Conservation (phyloP, 2,329 filamentous ascomycete genomes). For the Coniosporium tulheliwenetii region DNA sequence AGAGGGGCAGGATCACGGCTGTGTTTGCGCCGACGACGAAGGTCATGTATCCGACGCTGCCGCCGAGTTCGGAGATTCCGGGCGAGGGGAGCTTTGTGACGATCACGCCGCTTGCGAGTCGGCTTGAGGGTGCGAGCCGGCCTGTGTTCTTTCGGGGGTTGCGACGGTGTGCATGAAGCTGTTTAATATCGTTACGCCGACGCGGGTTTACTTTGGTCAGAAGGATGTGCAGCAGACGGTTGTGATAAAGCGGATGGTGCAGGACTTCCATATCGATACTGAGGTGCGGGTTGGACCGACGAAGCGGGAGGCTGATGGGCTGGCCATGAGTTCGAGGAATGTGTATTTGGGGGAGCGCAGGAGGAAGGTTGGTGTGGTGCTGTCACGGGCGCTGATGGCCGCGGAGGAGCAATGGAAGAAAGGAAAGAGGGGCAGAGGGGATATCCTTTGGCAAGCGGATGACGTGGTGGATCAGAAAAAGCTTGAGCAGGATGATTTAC, state of each 20-base stretch:
- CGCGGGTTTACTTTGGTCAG: slow-evolving; percentile 83
- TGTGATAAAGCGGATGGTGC: slow-evolving; percentile 71
- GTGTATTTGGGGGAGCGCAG: slow-evolving; percentile 74
- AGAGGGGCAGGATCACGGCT: slow-evolving; percentile 52
- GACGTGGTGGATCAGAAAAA: slow-evolving; percentile 39
- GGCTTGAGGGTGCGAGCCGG: slow-evolving; percentile 70
- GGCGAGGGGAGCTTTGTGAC: slow-evolving; percentile 81
- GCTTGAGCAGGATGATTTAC: slow-evolving; percentile 45
- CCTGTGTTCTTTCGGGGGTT: slow-evolving; percentile 96
- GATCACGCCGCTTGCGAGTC: slow-evolving; percentile 66
- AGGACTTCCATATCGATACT: slow-evolving; percentile 70
- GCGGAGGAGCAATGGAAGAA: slow-evolving; percentile 52
- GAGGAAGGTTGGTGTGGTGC: slow-evolving; percentile 54
- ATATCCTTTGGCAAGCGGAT: slow-evolving; percentile 59
- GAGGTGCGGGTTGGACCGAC: slow-evolving; percentile 63
- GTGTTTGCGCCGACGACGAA: slow-evolving; percentile 73
- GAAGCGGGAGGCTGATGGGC: slow-evolving; percentile 59
- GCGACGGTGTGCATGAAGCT: slow-evolving; percentile 93
- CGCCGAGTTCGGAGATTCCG: slow-evolving; percentile 52
- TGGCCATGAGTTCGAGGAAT: slow-evolving; percentile 86
- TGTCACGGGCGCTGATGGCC: slow-evolving; percentile 52
- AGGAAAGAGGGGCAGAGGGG: slow-evolving; percentile 38
- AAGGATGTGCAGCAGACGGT: slow-evolving; percentile 97
- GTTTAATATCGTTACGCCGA: slow-evolving; percentile 67
- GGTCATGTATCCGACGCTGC: slow-evolving; percentile 79